Conservation (phyloP, 2,329 filamentous ascomycete species). For the Aspergillus arachidicola region DNA sequence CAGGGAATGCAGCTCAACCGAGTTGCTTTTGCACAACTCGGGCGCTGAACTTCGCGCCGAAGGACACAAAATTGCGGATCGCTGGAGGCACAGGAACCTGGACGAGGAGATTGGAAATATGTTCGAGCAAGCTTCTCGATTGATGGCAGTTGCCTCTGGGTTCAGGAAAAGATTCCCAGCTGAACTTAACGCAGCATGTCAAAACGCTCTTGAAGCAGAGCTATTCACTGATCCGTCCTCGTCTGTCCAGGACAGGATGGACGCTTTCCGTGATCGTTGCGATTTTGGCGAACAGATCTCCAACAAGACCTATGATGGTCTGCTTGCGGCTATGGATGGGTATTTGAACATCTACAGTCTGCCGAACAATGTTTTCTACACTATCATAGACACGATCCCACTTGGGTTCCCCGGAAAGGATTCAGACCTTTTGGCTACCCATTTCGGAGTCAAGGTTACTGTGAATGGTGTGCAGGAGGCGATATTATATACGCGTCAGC, state of each 20-base stretch:
- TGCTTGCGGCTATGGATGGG: conserved; percentile 71
- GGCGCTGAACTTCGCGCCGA: conserved; percentile 40
- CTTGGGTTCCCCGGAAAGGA: conserved; percentile 43
- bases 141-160: conserved; percentile 69
- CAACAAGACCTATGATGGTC: conserved; percentile 74
- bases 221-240: conserved; percentile 72
- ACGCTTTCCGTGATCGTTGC: conserved; percentile 75
- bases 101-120: conserved; percentile 54
- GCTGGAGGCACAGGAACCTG: conserved; percentile 49
- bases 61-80: conserved; percentile 42
- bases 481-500: conserved; percentile 69
- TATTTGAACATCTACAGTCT: conserved; percentile 55
- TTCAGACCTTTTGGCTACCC: conserved; percentile 56
- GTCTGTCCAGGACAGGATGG: conserved; percentile 73
- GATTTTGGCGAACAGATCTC: conserved; percentile 78
- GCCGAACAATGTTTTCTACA: conserved; percentile 55
- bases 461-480: conserved; percentile 79
- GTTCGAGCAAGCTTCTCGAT: conserved; percentile 58
- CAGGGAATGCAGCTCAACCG: conserved; percentile 75
- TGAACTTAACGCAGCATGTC: conserved; percentile 68
- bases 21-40: conserved; percentile 73
- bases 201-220: conserved; percentile 69
- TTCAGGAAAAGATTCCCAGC: conserved; percentile 73
- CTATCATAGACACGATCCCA: conserved; percentile 53
- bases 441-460: conserved; percentile 74